Base-by-base conservation (phyloP, 176 grass and related monocot genomes). In the Ensete glaucum region DNA sequence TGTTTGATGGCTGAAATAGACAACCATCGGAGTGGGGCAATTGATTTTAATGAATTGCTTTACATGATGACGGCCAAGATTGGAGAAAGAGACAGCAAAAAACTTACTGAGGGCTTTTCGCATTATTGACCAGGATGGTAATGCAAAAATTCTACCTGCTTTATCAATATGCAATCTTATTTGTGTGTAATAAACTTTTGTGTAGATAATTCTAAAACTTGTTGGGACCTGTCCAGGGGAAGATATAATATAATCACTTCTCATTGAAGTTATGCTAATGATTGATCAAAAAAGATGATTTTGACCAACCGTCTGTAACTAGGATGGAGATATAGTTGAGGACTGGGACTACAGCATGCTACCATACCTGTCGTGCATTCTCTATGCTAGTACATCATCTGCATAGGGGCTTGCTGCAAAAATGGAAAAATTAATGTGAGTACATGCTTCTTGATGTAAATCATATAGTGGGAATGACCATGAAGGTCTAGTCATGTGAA, bases 1-100 rank as follows among this genome's bases (percentile, higher is more conserved):
- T 81, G 90, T 82, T 90, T 96, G 87, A 96, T 96, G 70, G 79
- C 83, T 60, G 89, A 96, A 62, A 90, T 96, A 52, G 93, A 96
- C 71, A 90, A 90, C 77, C 85, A 92, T 83, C 67, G 70, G 1
- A 96, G 89, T 72, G 89, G 93, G 6, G 83, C 87, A 13, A 96
- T 92, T 74, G 87, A 92, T 79, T 90, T 92, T 54, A 81, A 96
- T 73, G 89, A 96, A 79, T 96, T 96, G 77, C 75, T 85, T 62
- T 53, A 86, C 79, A 96, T 96, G 89, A 90, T 90, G 83, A 96
- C 83, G 11, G 85, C 76, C 82, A 96, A 96, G 81, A 87, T 96
- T 72, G 87, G 87, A 0, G 89, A 92, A 81, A 85, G 93, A 69
- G 87, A 92, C 77, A 83, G 53, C 77, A 76, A 81, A 67, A 87